These are phyloP conservation scores for Blastobotrys americana DNA, from an alignment of 805 yeast genomes.

Conservation along the genomic window DNA sequence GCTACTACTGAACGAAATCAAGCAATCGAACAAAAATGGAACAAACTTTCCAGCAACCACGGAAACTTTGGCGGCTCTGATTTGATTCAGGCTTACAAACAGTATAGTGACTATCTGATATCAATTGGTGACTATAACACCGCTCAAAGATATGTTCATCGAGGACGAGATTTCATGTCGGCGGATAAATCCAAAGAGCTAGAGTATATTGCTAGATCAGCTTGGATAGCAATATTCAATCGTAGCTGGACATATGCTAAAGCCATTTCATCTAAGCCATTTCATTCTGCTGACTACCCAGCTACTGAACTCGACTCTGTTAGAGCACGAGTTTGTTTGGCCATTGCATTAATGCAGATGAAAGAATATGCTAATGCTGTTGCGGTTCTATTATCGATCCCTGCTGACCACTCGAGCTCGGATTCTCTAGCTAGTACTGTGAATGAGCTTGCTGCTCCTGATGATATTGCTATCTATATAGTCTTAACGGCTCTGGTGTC, in stretches of 20 bases:
- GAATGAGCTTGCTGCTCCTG: background rate
- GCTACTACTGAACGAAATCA: background rate
- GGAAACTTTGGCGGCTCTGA: background rate
- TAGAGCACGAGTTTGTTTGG: background rate
- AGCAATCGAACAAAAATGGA: background rate
- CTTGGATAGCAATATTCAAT: background rate
- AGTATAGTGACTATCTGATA: background rate
- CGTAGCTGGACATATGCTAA: background rate
- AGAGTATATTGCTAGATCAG: background rate
- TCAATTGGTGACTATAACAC: background rate
- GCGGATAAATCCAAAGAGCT: background rate
- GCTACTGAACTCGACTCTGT: background rate
- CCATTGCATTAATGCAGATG: background rate
- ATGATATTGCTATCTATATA: slow-evolving; percentile 12
- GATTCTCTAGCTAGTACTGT: background rate
- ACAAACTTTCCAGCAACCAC: background rate
- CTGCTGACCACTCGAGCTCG: background rate
- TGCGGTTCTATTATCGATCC: background rate
- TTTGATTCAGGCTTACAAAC: background rate
- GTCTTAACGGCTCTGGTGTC: slow-evolving; percentile 16
- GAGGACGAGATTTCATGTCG: background rate
- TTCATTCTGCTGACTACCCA: background rate
- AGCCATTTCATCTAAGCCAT: background rate
- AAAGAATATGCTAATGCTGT: background rate
- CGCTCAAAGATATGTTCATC: background rate